These are phyloP conservation scores for Suillus alpinus DNA, from an alignment of 768 basidiomycete genomes.

Conservation along the genomic window DNA sequence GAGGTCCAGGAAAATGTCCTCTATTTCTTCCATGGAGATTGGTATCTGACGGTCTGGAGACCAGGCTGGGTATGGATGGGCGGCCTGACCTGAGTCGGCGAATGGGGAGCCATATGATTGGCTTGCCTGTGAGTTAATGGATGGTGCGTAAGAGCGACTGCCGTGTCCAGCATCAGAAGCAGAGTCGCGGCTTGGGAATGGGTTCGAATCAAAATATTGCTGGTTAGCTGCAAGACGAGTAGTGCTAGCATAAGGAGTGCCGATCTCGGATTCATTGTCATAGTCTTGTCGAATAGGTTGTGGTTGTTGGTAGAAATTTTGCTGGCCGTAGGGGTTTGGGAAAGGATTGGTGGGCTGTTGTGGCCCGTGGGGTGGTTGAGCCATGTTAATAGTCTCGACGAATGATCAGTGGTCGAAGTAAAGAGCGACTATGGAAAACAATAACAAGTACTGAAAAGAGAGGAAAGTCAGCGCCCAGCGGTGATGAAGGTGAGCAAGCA, in stretches of 20 bases:
- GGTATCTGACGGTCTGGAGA: slow-evolving; percentile 89
- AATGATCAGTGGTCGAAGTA: slow-evolving; percentile 5
- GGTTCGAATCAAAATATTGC: slow-evolving; percentile 30
- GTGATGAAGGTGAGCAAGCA: slow-evolving; percentile 18
- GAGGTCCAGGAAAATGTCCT: slow-evolving; percentile 97
- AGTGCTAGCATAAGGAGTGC: slow-evolving; percentile 59
- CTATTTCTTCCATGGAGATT: slow-evolving; percentile 96
- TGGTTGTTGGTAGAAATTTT: slow-evolving; percentile 19
- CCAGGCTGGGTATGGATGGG: slow-evolving; percentile 94
- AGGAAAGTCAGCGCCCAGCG: slow-evolving; percentile 27
- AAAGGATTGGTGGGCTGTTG: slow-evolving; percentile 28
- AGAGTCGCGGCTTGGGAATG: slow-evolving; percentile 17
- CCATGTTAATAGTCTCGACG: slow-evolving; percentile 22
- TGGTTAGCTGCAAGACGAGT: slow-evolving; percentile 50
- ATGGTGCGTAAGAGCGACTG: slow-evolving; percentile 50
- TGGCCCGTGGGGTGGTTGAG: slow-evolving; percentile 40
- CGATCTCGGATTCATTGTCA: slow-evolving; percentile 47
- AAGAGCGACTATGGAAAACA: slow-evolving; percentile 22
- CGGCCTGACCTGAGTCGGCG: slow-evolving; percentile 43
- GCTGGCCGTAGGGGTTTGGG: slow-evolving; percentile 20
- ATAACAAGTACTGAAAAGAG: slow-evolving; percentile 2
- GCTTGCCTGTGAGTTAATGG: slow-evolving; percentile 60
- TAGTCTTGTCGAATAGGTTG: slow-evolving; percentile 37
- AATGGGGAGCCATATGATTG: slow-evolving; percentile 58
- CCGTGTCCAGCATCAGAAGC: slow-evolving; percentile 31